These are phyloP conservation scores for Trametes sanguinea DNA, from an alignment of 768 basidiomycete species.

Conservation along the genomic window DNA sequence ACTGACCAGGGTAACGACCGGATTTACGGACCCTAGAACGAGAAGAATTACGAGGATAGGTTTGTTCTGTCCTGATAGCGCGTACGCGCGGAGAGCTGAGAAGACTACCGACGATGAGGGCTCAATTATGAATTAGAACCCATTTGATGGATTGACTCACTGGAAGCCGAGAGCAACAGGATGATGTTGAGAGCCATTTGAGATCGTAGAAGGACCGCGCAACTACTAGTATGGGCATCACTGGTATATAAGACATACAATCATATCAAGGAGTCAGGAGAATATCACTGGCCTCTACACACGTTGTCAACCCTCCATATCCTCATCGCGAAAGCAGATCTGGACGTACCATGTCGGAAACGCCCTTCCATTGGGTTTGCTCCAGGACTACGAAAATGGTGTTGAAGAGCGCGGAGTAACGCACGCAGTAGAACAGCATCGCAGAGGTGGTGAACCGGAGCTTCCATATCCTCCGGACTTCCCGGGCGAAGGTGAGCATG, in stretches of 20 bases:
- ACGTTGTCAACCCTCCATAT: neutral
- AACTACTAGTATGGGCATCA: neutral
- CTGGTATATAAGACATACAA: too few species aligned
- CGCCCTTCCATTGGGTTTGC: constrained; percentile 1
- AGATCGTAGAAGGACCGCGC: neutral
- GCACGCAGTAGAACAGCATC: constrained; percentile 2
- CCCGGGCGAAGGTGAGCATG: neutral
- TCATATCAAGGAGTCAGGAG: too few species aligned
- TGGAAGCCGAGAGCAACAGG: neutral
- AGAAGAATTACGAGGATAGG: neutral
- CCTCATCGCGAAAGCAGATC: too few species aligned
- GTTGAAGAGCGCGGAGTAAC: constrained; percentile 4
- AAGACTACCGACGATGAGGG: neutral
- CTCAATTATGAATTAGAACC: neutral
- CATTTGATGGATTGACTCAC: neutral
- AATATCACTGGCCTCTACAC: neutral
- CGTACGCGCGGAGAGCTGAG: constrained; percentile 5
- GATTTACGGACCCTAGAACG: neutral
- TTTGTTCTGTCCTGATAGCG: neutral
- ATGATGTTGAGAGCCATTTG: constrained; percentile 6
- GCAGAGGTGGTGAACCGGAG: neutral
- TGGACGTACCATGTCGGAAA: neutral
- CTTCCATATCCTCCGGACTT: constrained; percentile 4
- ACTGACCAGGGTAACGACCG: neutral
- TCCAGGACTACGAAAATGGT: constrained; percentile 5